Percentiles rank a stretch among this genome's conserved stretches.
These are phyloP conservation scores for Leccinum griseonigrum DNA, from an alignment of 1,284 basidiomycete species.

Conservation along the genomic window DNA sequence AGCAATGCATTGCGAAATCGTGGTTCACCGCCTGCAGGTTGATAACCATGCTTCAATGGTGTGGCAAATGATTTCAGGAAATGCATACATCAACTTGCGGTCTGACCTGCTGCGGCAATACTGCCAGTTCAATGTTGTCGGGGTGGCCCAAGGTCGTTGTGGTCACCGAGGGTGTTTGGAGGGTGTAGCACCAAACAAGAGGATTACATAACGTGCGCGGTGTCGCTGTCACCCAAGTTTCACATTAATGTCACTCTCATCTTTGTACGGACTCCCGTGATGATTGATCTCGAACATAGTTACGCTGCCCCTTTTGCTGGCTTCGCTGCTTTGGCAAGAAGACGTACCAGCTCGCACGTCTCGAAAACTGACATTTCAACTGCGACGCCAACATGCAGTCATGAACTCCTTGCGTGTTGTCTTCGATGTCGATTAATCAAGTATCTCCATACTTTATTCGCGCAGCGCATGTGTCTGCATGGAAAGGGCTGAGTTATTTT, in stretches of 20 bases:
- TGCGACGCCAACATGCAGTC: conserved; percentile 62
- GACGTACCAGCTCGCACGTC: conserved; percentile 12
- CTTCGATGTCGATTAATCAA: conserved; percentile 32
- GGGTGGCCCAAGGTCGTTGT: neutral
- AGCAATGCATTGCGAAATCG: too few relatives aligned
- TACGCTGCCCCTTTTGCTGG: conserved; percentile 25
- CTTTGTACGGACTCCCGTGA: neutral
- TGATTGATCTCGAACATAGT: conserved; percentile 22
- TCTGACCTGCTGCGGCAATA: too few relatives aligned
- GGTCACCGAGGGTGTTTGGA: too few relatives aligned
- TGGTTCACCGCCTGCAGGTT: too few relatives aligned
- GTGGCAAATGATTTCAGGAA: too few relatives aligned
- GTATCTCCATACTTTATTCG: too few relatives aligned
- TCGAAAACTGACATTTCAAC: conserved; percentile 48
- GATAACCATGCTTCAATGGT: too few relatives aligned
- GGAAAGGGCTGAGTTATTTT: too few relatives aligned
- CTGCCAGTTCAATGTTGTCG: neutral
- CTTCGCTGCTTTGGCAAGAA: conserved; percentile 24
- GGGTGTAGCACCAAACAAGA: neutral
- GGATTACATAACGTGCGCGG: neutral
- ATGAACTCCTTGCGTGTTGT: conserved; percentile 50
- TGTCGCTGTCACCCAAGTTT: neutral
- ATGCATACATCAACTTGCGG: too few relatives aligned
- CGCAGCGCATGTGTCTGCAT: neutral
- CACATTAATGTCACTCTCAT: conserved; percentile 1